Evolutionary conservation across 495 filamentous ascomycete species (phyloP), one percentile per base, ranked within the genome.

Genomic region (Podospora pseudocomata): DNA sequence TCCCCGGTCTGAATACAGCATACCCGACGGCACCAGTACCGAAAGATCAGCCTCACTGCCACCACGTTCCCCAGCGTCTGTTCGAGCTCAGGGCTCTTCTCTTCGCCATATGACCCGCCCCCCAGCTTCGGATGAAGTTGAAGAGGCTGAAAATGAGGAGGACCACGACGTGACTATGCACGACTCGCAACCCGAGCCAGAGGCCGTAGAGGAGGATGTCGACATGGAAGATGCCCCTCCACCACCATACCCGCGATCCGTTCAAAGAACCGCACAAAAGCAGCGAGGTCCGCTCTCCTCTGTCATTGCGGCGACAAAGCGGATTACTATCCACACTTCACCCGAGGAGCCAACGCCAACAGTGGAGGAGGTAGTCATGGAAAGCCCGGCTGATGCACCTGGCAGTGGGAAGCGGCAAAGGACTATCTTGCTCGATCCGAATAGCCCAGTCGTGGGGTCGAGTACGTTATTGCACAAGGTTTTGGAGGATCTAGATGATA

Each of bases 401-500:
- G 61, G 61, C 15, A 63, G 61, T 49, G 61, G 61, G 30, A 63
- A 23, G 32, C 27, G 61, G 61, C 61, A 49, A 13, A 27, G 61
- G 28, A 18, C n/a, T 1, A 7, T 26, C 5, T 11, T 58, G n/a
- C 55, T 63, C 6, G 27, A 63, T 49, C 27, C 2, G 32, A 32
- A 39, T 15, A 63, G 61, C 20, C 61, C 61, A 19, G 61, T 63
- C 3, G 61, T 63, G 16, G 61, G 61, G 30, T 63, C 61, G 18
- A 63, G 61, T 26, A n/a, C 61, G n/a, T 23, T 63, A 5, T 23
- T 63, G 18, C 30, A 39, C 4, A 63, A 44, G 32, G 61, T 63
- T 4, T n/a, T 63, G 61, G 61, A 28, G 61, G 61, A 63, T 32
- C 32, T 63, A n/a, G 30, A 63, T 63, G 61, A 63, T 4, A 63